A percentile compares a stretch with the other conserved stretches of the same genome.
Conservation (phyloP, 192 early-diverging fungal genomes). For the Rhizophagus clarus region DNA sequence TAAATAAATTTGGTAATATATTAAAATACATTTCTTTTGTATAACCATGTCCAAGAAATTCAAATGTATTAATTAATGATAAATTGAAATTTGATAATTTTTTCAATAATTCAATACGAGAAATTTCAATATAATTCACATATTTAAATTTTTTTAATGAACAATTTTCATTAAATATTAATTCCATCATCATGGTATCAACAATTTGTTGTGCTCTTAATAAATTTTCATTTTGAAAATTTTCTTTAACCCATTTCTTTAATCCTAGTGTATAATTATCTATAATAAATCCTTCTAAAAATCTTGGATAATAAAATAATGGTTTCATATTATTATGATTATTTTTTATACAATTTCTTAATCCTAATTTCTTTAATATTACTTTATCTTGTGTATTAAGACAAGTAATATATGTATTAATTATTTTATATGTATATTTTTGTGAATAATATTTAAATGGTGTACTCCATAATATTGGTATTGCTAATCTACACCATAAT, state of each 20-base stretch:
- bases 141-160: constrained; percentile 1
- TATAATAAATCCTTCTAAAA: background rate
- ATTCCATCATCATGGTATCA: background rate
- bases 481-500: background rate
- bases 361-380: background rate
- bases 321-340: background rate
- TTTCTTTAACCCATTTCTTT: background rate
- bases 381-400: background rate
- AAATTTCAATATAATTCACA: background rate
- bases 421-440: background rate
- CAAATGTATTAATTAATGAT: background rate
- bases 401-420: background rate
- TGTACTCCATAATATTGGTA: constrained; percentile 3
- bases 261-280: background rate
- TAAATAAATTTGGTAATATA: background rate
- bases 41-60: background rate
- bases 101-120: background rate
- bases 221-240: background rate
- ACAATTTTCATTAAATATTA: background rate
- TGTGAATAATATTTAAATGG: background rate
- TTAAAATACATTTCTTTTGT: background rate
- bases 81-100: background rate
- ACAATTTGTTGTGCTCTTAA: background rate
- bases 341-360: background rate
- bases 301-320: background rate